A percentile compares a stretch with the other conserved stretches of the same genome.
These are phyloP conservation scores for Chimonanthus salicifolius DNA, from an alignment of 164 flowering plant genomes.

Conservation along the genomic window DNA sequence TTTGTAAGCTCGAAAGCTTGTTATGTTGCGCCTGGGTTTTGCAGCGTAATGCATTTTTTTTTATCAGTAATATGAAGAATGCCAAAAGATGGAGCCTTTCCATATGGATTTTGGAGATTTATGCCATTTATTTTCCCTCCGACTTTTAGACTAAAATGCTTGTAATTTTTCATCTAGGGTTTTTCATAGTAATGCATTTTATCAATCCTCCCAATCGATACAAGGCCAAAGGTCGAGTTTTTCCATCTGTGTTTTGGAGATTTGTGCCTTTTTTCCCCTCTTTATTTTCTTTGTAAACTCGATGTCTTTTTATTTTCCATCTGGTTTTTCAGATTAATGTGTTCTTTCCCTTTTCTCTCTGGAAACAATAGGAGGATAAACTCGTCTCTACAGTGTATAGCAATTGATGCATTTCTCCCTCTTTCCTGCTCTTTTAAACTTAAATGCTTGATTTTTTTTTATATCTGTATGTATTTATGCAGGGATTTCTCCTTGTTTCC, in stretches of 20 bases:
- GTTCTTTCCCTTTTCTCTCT: neutral
- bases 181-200: neutral
- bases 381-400: too few relatives aligned
- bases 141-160: too few relatives aligned
- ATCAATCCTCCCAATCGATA: neutral
- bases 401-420: too few relatives aligned
- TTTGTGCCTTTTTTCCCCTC: neutral
- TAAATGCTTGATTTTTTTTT: neutral
- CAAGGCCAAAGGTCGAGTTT: neutral
- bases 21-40: neutral
- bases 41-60: too few relatives aligned
- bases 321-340: neutral
- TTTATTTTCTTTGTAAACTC: neutral
- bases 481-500: too few relatives aligned
- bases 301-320: neutral
- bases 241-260: neutral
- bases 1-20: neutral
- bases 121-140: neutral
- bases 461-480: too few relatives aligned
- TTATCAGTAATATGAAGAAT: too few relatives aligned
- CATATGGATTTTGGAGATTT: neutral
- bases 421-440: too few relatives aligned
- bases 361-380: too few relatives aligned
- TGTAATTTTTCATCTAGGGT: neutral
- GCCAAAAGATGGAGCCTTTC: neutral